Base-by-base conservation (phyloP, 345 rosid species). In the Theobroma cacao region DNA sequence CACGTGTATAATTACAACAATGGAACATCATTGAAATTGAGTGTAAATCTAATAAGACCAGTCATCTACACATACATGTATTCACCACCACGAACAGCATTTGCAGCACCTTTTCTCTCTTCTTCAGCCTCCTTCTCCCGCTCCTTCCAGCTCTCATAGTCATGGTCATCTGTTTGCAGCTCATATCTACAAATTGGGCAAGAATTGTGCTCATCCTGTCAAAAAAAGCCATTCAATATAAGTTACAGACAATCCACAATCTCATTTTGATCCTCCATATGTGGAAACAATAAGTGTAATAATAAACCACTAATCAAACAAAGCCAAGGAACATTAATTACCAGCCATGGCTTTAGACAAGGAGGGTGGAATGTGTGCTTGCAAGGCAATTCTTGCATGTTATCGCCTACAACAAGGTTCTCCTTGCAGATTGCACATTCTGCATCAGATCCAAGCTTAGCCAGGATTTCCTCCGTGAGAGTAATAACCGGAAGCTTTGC, bases 301-400 rank as follows among this genome's bases (percentile, higher is more conserved):
- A 52, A 53, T 72, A 59, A 11, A 59, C 1, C 58, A 43, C 33
- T 67, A 62, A 81, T 50, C 41, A 78, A 63, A 30, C 9, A 76
- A 59, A 77, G 76, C 38, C 15, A 40, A 66, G 56, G 20, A 55
- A 38, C n/a, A 55, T 79, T 80, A 92, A 43, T 77, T 86, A 95
- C 99, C 97, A 95, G 97, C 99, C 99, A 95, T 56, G 98, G 99
- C 89, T 96, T 96, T 74, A 91, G 80, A 85, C 99, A 96, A 66
- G 97, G 93, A 79, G 99, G 99, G 82, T 96, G 97, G 75, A 88
- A 94, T 0, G 89, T 89, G 80, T 94, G 99, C 82, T 92, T 84
- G 98, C 99, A 93, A 0, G 96, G 99, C 85, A 95, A 79, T 86
- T 93, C 97, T 77, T 95, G 99, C 95, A 95, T 95, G 82, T 91